Conservation (phyloP, 2,329 filamentous ascomycete genomes). For the Trichoderma brevicompactum region DNA sequence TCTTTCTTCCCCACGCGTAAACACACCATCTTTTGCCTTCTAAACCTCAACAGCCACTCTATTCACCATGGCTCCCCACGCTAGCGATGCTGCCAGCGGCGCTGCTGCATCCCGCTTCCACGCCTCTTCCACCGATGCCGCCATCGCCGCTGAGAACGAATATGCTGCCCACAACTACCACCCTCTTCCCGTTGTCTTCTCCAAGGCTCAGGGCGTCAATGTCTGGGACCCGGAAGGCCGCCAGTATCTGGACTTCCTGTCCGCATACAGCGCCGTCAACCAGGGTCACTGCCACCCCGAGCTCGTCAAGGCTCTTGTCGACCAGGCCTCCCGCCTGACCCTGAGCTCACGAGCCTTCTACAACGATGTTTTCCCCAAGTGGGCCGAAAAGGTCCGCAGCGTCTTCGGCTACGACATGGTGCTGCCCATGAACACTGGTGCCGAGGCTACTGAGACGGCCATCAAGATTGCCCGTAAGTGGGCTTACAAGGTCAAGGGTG, state of each 20-base stretch:
- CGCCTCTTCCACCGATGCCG: constrained; percentile 74
- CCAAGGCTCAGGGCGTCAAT: constrained; percentile 78
- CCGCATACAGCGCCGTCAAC: constrained; percentile 96
- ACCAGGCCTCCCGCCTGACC: constrained; percentile 87
- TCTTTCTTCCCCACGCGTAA: neutral
- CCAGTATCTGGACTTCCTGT: constrained; percentile 97
- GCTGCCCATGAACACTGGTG: constrained; percentile 96
- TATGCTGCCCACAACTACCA: constrained; percentile 99
- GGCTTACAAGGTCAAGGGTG: constrained; percentile 95
- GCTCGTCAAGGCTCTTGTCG: constrained; percentile 84
- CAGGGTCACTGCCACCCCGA: constrained; percentile 98
- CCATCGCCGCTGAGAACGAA: constrained; percentile 79
- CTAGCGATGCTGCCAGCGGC: constrained; percentile 47
- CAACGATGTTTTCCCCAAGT: constrained; percentile 97
- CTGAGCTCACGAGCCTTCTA: constrained; percentile 95
- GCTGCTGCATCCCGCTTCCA: constrained; percentile 60
- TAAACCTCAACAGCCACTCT: constrained; percentile 5
- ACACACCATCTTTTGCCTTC: neutral
- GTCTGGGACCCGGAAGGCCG: constrained; percentile 98
- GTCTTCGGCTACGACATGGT: constrained; percentile 98
- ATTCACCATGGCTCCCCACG: constrained; percentile 62
- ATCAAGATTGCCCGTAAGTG: constrained; percentile 97
- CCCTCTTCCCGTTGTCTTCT: constrained; percentile 91
- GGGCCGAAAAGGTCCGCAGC: constrained; percentile 87
- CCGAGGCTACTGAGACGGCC: constrained; percentile 93